Conservation (phyloP, 2,329 filamentous ascomycete genomes). For the Colletotrichum sp. region DNA sequence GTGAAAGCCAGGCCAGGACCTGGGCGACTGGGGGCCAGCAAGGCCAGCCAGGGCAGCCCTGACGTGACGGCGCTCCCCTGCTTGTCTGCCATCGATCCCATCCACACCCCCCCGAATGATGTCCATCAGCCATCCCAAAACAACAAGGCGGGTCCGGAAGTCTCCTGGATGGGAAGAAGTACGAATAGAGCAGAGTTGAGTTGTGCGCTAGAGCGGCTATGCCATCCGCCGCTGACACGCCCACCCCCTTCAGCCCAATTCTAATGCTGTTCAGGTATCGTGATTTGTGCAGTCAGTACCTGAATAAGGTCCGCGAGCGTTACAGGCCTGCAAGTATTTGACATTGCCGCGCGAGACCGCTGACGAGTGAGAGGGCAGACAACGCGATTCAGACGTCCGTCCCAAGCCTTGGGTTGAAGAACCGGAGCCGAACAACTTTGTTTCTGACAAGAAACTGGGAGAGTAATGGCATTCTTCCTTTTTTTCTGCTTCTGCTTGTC, state of each 20-base stretch:
- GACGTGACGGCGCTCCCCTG: constrained; percentile 8
- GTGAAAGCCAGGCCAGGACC: background rate
- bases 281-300: constrained; percentile 2
- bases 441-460: background rate
- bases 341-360: constrained; percentile 10
- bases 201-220: constrained; percentile 21
- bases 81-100: background rate
- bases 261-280: constrained; percentile 12
- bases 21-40: background rate
- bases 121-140: constrained; percentile 14
- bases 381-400: constrained; percentile 15
- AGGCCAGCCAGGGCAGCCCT: constrained; percentile 1
- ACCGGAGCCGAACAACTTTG: background rate
- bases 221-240: constrained; percentile 17
- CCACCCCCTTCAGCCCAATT: constrained; percentile 16
- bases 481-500: background rate
- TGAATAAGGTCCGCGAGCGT: constrained; percentile 17
- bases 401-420: constrained; percentile 4
- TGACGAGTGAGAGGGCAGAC: constrained; percentile 1
- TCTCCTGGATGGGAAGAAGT: constrained; percentile 1
- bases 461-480: background rate
- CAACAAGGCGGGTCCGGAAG: constrained; percentile 7
- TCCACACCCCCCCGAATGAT: background rate
- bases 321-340: constrained; percentile 3
- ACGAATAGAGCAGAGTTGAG: background rate